Evolutionary conservation across 2,329 filamentous ascomycete species (phyloP).

Genomic region (Cercospora sp.): DNA sequence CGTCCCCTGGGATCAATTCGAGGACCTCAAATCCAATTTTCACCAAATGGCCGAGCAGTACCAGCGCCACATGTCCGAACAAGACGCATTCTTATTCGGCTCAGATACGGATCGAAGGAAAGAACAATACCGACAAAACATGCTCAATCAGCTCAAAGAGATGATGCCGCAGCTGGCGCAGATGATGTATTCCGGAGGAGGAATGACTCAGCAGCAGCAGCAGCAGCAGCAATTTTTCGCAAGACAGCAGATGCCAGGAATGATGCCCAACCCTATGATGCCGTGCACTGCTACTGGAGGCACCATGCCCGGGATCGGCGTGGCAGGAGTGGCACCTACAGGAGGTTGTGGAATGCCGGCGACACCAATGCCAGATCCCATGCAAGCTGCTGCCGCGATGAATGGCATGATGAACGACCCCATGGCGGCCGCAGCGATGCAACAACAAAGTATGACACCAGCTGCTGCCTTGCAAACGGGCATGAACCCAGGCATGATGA

Average conservation of each 20-base stretch:
- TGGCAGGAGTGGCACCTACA: not conserved
- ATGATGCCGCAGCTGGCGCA: conserved; percentile 30
- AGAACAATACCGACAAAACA: conserved; percentile 29
- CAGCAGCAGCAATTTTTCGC: not conserved
- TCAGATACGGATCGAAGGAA: conserved; percentile 30
- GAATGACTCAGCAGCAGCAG: not conserved
- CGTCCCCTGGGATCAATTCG: conserved; percentile 11
- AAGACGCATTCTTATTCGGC: conserved; percentile 31
- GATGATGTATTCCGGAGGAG: conserved; percentile 19
- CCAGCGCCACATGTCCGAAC: conserved; percentile 22
- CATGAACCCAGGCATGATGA: conserved; percentile 20
- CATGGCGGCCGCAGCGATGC: conserved; percentile 1
- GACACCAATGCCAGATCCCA: conserved; percentile 9
- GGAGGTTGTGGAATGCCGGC: not conserved
- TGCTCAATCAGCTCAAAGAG: conserved; percentile 32
- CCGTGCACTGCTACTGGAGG: not conserved
- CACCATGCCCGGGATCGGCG: not conserved
- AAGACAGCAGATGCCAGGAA: not conserved
- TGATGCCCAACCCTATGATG: conserved; percentile 1
- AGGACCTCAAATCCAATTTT: conserved; percentile 21
- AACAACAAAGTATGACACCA: conserved; percentile 5
- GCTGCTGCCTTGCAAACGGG: conserved; percentile 13
- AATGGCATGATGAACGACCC: conserved; percentile 2
- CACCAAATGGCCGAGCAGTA: conserved; percentile 28
- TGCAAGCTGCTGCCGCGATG: conserved; percentile 14